These are phyloP conservation scores for Astrocystis sublimbata DNA, from an alignment of 495 filamentous ascomycete species.

Conservation along the genomic window DNA sequence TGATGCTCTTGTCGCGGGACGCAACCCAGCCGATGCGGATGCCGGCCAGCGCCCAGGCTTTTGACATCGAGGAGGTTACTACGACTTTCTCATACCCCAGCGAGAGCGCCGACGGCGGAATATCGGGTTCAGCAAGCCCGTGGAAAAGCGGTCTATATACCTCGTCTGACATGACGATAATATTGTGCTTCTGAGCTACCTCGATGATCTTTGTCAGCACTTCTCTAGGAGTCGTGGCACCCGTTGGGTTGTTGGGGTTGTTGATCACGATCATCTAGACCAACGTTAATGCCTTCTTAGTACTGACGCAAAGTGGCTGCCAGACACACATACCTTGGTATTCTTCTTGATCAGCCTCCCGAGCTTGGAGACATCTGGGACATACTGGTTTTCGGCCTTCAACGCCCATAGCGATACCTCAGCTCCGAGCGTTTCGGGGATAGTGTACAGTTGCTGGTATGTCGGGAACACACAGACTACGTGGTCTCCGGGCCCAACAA, in stretches of 20 bases:
- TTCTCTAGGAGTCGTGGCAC: conserved; percentile 64
- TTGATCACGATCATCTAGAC: conserved; percentile 55
- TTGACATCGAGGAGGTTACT: conserved; percentile 79
- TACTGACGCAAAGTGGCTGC: background rate
- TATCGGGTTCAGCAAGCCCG: conserved; percentile 50
- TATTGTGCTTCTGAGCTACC: conserved; percentile 61
- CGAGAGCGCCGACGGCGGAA: conserved; percentile 69
- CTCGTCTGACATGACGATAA: conserved; percentile 76
- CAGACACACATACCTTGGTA: conserved; percentile 57
- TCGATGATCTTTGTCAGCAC: conserved; percentile 63
- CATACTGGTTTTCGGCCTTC: conserved; percentile 62
- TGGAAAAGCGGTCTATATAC: conserved; percentile 92
- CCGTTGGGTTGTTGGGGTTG: conserved; percentile 90
- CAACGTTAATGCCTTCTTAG: background rate
- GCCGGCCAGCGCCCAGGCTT: conserved; percentile 83
- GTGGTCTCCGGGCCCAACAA: conserved; percentile 80
- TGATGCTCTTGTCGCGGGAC: conserved; percentile 60
- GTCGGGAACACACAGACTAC: conserved; percentile 88
- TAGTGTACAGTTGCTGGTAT: conserved; percentile 83
- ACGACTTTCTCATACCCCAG: conserved; percentile 71
- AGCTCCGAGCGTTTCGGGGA: conserved; percentile 76
- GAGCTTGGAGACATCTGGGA: conserved; percentile 67
- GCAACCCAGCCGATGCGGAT: conserved; percentile 85
- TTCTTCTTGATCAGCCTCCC: conserved; percentile 67
- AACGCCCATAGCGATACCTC: conserved; percentile 81